Base-by-base conservation (phyloP, 306 rosid genomes). In the Citrullus mucosospermus region DNA sequence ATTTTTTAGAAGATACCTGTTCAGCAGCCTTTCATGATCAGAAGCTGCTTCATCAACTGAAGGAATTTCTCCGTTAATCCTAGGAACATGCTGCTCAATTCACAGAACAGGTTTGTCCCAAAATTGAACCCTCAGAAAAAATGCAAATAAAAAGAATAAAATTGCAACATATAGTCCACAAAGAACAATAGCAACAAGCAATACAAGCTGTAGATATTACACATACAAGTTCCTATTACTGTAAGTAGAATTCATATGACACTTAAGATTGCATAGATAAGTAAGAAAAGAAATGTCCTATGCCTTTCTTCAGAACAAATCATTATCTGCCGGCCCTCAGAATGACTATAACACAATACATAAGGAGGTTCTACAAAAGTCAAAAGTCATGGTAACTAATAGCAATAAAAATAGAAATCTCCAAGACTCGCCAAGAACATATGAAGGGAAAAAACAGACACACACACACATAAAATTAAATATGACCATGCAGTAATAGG, bases 11-110 rank as follows among this genome's bases (percentile, higher is more conserved):
- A 1, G 70, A 17, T 90, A 91, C 98, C 98, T 93, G 82, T 91
- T 88, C 59, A 86, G 81, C 81, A 93, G 96, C 83, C 97, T 89
- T 79, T 93, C 93, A 87, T 93, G 97, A 86, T 93, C 97, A 30
- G 98, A 90, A 78, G 92, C 89, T 51, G 89, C 98, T 89, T 89
- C 96, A 72, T 93, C 98, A 79, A 76, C 77, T 36, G 98, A 91
- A 63, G 98, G 98, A 89, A 93, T 90, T 79, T 91, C 97, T 58
- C 98, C 98, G 65, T 91, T 93, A 65, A 90, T 93, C 83, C 87
- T 90, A 22, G 98, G 98, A 86, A 91, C 86, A 81, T 91, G 98
- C 98, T 93, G 85, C 82, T 78, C 80, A 82, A 79, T 54, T 75
- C 17, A 68, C 67, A 72, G 50, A 20, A 46, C 54, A 2, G 14